Evolutionary conservation across 179 eudicot species (phyloP).

Genomic region (Vitellaria paradoxa): DNA sequence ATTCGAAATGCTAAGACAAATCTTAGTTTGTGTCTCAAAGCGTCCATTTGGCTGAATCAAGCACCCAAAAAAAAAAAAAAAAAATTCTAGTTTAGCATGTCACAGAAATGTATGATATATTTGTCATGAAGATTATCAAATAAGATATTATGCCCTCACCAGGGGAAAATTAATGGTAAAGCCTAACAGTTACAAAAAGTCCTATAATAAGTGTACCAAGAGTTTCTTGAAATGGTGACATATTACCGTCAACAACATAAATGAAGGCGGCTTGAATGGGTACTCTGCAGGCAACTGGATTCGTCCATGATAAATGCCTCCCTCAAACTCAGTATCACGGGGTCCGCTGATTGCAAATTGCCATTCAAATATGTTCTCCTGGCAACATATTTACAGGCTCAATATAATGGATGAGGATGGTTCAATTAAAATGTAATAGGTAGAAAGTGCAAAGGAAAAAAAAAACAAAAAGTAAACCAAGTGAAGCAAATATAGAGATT

Average conservation of each 20-base stretch:
- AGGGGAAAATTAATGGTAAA: not conserved
- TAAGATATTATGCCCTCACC: not conserved
- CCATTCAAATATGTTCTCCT: constrained; percentile 99
- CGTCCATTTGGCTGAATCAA: constrained; percentile 95
- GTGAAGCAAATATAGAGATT: not conserved
- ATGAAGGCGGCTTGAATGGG: constrained; percentile 96
- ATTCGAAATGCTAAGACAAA: constrained; percentile 95
- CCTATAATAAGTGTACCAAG: not conserved
- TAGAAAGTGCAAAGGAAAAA: not conserved
- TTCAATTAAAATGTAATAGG: too few relatives aligned
- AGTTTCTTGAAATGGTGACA: not conserved
- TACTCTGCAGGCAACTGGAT: constrained; percentile 94
- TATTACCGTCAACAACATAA: constrained; percentile 86
- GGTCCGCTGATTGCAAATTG: constrained; percentile 98
- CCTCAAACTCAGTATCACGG: constrained; percentile 85
- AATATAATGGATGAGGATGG: not conserved
- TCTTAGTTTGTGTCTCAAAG: constrained; percentile 97
- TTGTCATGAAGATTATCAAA: not conserved
- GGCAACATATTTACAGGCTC: constrained; percentile 10
- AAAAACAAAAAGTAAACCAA: not conserved
- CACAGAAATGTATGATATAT: not conserved
- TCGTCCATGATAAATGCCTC: constrained; percentile 96
- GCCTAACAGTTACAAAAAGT: not conserved
- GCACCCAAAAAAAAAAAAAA: not conserved
- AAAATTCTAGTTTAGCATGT: constrained; percentile 2